Evolutionary conservation across 2,329 filamentous ascomycete species (phyloP).

Genomic region (Xylaria sp.): DNA sequence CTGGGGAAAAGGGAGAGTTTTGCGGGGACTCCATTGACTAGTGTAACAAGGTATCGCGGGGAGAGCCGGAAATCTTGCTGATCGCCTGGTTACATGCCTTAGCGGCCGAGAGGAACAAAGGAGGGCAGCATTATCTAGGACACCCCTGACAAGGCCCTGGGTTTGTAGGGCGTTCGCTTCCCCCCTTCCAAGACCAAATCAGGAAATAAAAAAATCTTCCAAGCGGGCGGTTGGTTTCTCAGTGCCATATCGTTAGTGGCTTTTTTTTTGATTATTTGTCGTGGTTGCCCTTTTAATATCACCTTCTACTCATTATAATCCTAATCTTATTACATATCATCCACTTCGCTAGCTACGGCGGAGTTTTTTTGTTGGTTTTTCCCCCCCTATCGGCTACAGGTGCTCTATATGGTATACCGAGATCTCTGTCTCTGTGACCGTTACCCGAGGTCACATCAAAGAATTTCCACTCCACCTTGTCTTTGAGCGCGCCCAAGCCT

Average conservation of each 20-base stretch:
- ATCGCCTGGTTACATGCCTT: conserved; percentile 43
- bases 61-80: conserved; percentile 41
- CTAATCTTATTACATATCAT: background rate
- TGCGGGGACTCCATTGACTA: conserved; percentile 35
- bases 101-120: conserved; percentile 36
- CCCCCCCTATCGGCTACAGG: background rate
- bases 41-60: conserved; percentile 34
- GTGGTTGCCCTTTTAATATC: conserved; percentile 7
- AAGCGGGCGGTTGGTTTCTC: background rate
- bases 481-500: conserved; percentile 6
- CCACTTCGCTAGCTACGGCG: background rate
- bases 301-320: background rate
- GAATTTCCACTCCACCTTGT: conserved; percentile 3
- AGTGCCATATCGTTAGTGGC: background rate
- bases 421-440: background rate
- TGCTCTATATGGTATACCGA: conserved; percentile 2
- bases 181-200: conserved; percentile 1
- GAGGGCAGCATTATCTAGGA: conserved; percentile 3
- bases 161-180: too few relatives aligned
- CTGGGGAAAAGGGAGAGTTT: conserved; percentile 24
- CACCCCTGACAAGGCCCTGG: conserved; percentile 14
- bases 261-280: conserved; percentile 2
- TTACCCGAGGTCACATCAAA: conserved; percentile 18
- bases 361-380: too few relatives aligned
- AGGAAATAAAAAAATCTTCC: conserved; percentile 5